A percentile compares a stretch with the other conserved stretches of the same genome.
These are phyloP conservation scores for Marasmius oreades DNA, from an alignment of 1,284 basidiomycete species.

Conservation along the genomic window DNA sequence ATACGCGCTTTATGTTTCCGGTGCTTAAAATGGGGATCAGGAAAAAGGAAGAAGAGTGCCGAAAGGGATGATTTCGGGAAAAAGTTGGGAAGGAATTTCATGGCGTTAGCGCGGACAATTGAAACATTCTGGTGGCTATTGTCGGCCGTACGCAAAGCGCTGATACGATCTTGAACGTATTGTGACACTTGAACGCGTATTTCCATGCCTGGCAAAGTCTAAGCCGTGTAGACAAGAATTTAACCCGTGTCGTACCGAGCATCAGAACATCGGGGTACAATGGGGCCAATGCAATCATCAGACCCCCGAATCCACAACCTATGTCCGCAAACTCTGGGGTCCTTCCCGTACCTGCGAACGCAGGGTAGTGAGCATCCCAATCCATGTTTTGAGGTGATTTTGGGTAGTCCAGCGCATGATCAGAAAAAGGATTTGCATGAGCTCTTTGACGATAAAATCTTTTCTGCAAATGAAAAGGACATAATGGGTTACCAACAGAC, in stretches of 20 bases:
- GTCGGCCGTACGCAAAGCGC: slow-evolving; percentile 65
- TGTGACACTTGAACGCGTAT: slow-evolving; percentile 96
- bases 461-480: slow-evolving; percentile 56
- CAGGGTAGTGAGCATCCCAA: slow-evolving; percentile 86
- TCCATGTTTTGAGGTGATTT: slow-evolving; percentile 76
- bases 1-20: slow-evolving; percentile 99
- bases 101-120: slow-evolving; percentile 93
- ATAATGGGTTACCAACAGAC: too few relatives aligned
- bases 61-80: slow-evolving; percentile 88
- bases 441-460: slow-evolving; percentile 95
- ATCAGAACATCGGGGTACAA: slow-evolving; percentile 91
- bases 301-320: slow-evolving; percentile 97
- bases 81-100: slow-evolving; percentile 99
- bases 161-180: slow-evolving; percentile 94
- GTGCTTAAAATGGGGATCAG: slow-evolving; percentile 98
- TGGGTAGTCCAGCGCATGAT: slow-evolving; percentile 92
- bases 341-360: slow-evolving; percentile 54
- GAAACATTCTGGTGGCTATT: slow-evolving; percentile 76
- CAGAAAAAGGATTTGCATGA: slow-evolving; percentile 97
- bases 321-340: slow-evolving; percentile 94
- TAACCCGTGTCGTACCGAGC: slow-evolving; percentile 65
- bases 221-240: not conserved
- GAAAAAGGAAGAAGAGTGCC: slow-evolving; percentile 97
- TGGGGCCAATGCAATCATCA: slow-evolving; percentile 88
- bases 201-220: slow-evolving; percentile 75